Conservation (phyloP, 179 eudicot genomes). For the Silene coronaria region DNA sequence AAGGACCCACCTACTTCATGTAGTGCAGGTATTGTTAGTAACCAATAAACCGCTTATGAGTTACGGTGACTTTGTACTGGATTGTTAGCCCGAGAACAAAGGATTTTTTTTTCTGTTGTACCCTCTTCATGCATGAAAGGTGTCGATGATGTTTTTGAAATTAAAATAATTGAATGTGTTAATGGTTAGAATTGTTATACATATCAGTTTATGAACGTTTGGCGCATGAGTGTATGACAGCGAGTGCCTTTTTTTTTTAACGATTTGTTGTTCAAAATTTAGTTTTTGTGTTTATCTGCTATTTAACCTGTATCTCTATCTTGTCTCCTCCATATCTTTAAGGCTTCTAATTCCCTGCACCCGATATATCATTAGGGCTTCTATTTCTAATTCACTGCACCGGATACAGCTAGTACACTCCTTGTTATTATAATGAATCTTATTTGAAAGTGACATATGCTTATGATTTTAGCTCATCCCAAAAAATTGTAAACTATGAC, state of each 20-base stretch:
- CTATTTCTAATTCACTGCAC: too few species aligned
- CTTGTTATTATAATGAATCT: too few species aligned
- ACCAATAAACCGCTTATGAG: neutral
- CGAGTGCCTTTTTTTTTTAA: neutral
- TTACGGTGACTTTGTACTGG: neutral
- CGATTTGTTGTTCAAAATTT: neutral
- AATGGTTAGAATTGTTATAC: neutral
- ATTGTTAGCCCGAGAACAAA: too few species aligned
- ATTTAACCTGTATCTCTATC: neutral
- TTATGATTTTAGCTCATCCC: too few species aligned
- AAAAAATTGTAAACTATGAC: too few species aligned
- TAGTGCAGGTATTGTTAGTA: slow-evolving; percentile 2
- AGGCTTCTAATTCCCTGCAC: neutral
- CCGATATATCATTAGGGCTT: too few species aligned
- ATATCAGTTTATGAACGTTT: neutral
- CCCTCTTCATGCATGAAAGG: neutral
- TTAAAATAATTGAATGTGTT: neutral
- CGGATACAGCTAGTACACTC: too few species aligned
- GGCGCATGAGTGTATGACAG: neutral
- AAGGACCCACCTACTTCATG: slow-evolving; percentile 14
- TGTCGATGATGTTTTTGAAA: too few species aligned
- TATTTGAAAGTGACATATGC: too few species aligned
- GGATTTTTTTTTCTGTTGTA: neutral
- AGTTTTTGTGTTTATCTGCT: neutral
- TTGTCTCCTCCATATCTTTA: neutral